phyloP scores from a whole-genome alignment of 1,284 basidiomycete species.

The Papiliotrema laurentii region DNA sequence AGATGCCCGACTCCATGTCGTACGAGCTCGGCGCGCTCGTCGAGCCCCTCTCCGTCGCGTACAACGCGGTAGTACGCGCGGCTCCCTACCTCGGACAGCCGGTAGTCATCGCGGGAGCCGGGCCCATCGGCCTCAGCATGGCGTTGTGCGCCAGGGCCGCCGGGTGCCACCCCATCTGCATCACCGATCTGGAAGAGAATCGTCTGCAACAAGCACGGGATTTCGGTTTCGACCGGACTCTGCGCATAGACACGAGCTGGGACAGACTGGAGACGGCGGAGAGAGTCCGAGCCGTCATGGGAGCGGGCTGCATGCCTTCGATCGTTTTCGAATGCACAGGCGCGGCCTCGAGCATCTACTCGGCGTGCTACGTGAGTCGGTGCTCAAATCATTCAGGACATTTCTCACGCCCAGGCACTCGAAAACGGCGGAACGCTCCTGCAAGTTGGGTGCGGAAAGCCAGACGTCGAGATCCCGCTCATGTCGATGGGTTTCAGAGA shows the following conservation, averaged over 20 bases:
- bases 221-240: conserved; percentile 37
- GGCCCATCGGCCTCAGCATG: conserved; percentile 47
- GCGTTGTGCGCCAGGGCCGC: conserved; percentile 47
- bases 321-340: conserved; percentile 47
- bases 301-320: conserved; percentile 20
- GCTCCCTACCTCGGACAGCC: conserved; percentile 40
- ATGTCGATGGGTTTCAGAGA: conserved; percentile 33
- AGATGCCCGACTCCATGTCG: conserved; percentile 47
- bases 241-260: conserved; percentile 23
- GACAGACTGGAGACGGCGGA: conserved; percentile 22
- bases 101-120: conserved; percentile 31
- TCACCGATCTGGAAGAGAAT: conserved; percentile 47
- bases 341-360: conserved; percentile 39
- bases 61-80: conserved; percentile 43
- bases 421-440: conserved; percentile 26
- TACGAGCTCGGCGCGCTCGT: conserved; percentile 45
- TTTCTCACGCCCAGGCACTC: conserved; percentile 16
- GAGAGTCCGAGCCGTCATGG: conserved; percentile 20
- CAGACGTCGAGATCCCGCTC: conserved; percentile 23
- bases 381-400: neutral
- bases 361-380: conserved; percentile 27
- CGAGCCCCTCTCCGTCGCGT: conserved; percentile 45
- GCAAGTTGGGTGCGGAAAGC: conserved; percentile 27
- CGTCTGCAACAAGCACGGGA: conserved; percentile 41
- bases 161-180: conserved; percentile 46